These are phyloP conservation scores for Solanum hybrid DNA, from an alignment of 305 asterid species.

Conservation along the genomic window DNA sequence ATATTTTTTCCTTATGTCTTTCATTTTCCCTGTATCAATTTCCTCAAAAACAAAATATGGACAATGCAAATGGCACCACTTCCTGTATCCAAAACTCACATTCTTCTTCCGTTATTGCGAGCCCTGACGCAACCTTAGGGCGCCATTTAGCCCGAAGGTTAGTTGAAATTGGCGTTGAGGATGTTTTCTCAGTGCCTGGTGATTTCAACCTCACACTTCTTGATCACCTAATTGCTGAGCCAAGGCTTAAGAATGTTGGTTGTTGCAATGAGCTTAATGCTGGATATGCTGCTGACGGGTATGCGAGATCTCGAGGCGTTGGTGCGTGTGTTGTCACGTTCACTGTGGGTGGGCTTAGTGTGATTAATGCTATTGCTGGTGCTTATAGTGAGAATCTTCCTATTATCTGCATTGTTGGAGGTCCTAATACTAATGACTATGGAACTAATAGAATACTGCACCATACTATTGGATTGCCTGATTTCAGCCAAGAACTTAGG, in stretches of 20 bases:
- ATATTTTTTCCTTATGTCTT: not conserved
- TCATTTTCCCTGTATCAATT: not conserved
- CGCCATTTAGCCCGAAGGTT: slow-evolving; percentile 49
- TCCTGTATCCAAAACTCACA: slow-evolving; percentile 17
- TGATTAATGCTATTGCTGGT: slow-evolving; percentile 51
- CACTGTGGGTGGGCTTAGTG: slow-evolving; percentile 50
- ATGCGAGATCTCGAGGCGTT: slow-evolving; percentile 46
- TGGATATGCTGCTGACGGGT: slow-evolving; percentile 58
- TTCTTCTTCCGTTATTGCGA: not conserved
- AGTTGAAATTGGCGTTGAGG: slow-evolving; percentile 38
- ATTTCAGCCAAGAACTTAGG: slow-evolving; percentile 51
- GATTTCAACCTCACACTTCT: slow-evolving; percentile 54
- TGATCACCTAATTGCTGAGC: slow-evolving; percentile 51
- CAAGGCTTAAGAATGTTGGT: slow-evolving; percentile 36
- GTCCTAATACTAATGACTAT: slow-evolving; percentile 53
- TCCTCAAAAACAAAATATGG: not conserved
- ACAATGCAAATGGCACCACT: slow-evolving; percentile 16
- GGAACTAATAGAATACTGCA: slow-evolving; percentile 49
- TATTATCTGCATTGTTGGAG: slow-evolving; percentile 51
- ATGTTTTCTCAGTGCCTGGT: slow-evolving; percentile 51
- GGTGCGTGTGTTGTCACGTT: slow-evolving; percentile 57
- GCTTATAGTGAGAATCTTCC: slow-evolving; percentile 54
- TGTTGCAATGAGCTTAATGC: slow-evolving; percentile 62
- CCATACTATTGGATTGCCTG: slow-evolving; percentile 54
- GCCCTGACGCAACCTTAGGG: slow-evolving; percentile 38